Base-by-base conservation (phyloP, 495 filamentous ascomycete genomes). In the Xanthoparmelia taractica region DNA sequence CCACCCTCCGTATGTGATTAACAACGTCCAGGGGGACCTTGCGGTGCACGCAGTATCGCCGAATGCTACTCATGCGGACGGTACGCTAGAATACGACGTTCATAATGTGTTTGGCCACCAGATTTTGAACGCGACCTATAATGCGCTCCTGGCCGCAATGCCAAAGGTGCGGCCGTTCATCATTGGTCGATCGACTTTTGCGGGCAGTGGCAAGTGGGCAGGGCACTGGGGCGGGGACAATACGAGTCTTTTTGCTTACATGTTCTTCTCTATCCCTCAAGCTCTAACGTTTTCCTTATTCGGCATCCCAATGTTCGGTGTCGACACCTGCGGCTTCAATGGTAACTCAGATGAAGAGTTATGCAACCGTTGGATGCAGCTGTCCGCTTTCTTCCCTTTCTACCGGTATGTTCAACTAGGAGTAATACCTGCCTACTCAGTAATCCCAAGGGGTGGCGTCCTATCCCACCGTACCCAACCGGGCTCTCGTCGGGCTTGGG, bases 171-270 rank as follows among this genome's bases (percentile, higher is more conserved):
- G 91, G 0, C 91, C 91, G 0, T 93, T 96, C 74, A 89, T 95
- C 70, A 92, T 96, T 65, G 88, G 87, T 1, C 86, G 91, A 48
- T 89, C 86, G 57, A 94, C 91, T 6, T 92, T 92, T 69, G 83
- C 87, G 18, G 91, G 91, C 8, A 82, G 82, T 8, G 91, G 91
- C n/a, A 84, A 84, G 71, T 89, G 80, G 80, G 88, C 89, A 4
- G 91, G 88, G 23, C 91, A 96, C 71, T 96, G 91, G 91, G 90
- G 90, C 18, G 90, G 91, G 13, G 91, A 95, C 70, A 95, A 96
- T 69, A 75, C 75, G 45, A 85, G 84, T 7, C 75, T 79, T 18
- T 94, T 85, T 82, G 75, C 77, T 5, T 85, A 80, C 63, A 85
- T 92, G 84, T 87, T 76, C 74, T 88, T 90, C 71, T 85, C 85